Evolutionary conservation across 192 early-diverging fungal genomes (phyloP), one percentile per base, ranked within the genome.

Genomic region (Gryganskiella cystojenkinii): DNA sequence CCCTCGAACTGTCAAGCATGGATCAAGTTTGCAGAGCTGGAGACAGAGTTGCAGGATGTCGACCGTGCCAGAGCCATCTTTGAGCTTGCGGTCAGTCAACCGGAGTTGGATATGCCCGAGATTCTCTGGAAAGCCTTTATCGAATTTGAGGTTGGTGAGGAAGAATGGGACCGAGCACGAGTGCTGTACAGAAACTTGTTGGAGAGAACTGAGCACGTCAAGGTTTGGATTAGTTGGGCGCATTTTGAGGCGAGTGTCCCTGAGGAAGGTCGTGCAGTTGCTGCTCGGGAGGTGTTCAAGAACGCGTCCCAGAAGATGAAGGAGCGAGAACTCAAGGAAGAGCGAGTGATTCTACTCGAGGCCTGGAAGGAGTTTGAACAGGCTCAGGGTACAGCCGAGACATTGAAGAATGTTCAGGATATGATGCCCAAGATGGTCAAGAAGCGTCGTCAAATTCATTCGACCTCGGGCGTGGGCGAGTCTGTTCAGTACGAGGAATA

Each of bases 71-170:
- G 92, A 44, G 98, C 92, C 35, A 90, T 99, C 30, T 96, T 97
- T 82, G 94, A 97, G 52, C 82, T 99, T 62, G 97, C 96, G 3
- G 86, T 99, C 34, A 82, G 87, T 45, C 98, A 99, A 80, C 91
- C 91, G 0, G 88, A 85, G 17, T 74, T 99, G 64, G 97, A 99
- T 64, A 98, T 99, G 97, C 98, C 98, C 34, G 98, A 99, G 71
- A 88, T 99, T 17, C 78, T 99, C 49, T 99, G 98, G 98, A 99
- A 98, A 81, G 91, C 94, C 0, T 99, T 94, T 74, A 97, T 99
- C 73, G 92, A 99, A 70, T 97, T 98, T 83, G 96, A 98, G 69
- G 88, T 90, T 35, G 86, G 87, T 15, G 90, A 95, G 67, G 89
- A 84, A 58, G 95, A 98, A 83, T 95, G 89, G 79, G 84, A 81